phyloP scores from a whole-genome alignment of 805 yeast species.

The Priceomyces haplophilus region DNA sequence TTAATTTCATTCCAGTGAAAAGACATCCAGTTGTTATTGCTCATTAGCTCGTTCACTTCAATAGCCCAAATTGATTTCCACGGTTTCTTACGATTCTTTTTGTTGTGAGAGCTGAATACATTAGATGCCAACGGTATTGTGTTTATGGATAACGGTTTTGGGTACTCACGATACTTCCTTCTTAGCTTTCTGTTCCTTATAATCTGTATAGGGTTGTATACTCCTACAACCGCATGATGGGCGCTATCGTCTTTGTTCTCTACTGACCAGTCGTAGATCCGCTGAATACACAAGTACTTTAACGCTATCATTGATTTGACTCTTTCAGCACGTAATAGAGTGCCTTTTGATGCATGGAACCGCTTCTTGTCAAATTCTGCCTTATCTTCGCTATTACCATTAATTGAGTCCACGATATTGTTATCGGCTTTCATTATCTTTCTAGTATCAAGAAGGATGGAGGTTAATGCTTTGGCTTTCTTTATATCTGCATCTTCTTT shows the following conservation, averaged over 20 bases:
- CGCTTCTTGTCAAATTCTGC: too few species aligned
- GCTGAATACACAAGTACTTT: conserved; percentile 48
- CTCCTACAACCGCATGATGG: conserved; percentile 58
- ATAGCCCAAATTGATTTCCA: conserved; percentile 62
- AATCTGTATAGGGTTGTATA: conserved; percentile 80
- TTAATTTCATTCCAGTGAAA: conserved; percentile 52
- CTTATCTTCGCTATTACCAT: conserved; percentile 5
- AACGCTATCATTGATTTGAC: conserved; percentile 47
- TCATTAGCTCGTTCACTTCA: conserved; percentile 54
- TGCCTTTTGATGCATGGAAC: conserved; percentile 30
- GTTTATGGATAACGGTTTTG: conserved; percentile 43
- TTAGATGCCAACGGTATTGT: conserved; percentile 63
- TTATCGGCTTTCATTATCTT: conserved; percentile 40
- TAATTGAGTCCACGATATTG: conserved; percentile 34
- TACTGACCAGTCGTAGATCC: conserved; percentile 30
- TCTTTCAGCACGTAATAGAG: conserved; percentile 47
- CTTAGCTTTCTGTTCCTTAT: conserved; percentile 67
- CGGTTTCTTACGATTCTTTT: conserved; percentile 23
- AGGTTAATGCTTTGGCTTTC: conserved; percentile 27
- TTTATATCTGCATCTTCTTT: conserved; percentile 12
- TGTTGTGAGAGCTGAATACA: conserved; percentile 48
- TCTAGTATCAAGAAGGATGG: conserved; percentile 41
- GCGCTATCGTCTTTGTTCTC: conserved; percentile 10
- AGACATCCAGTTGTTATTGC: conserved; percentile 59
- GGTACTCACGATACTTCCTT: conserved; percentile 47